Conservation (phyloP, 345 rosid species). For the Noccaea caerulescens region DNA sequence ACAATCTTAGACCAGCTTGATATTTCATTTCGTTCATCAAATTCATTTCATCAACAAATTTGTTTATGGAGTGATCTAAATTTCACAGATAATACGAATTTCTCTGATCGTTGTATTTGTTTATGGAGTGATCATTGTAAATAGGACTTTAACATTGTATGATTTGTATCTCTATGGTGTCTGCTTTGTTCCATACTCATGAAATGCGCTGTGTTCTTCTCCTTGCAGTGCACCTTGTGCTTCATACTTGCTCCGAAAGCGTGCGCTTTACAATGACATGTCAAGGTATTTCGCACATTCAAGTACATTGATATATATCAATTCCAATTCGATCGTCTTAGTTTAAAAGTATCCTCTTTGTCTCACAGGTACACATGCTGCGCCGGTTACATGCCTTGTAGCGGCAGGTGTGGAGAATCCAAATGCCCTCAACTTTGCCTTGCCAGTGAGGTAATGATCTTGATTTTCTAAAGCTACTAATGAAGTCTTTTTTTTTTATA, state of each 20-base stretch:
- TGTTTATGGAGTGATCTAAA: neutral
- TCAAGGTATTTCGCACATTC: slow-evolving; percentile 62
- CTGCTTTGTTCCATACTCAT: slow-evolving; percentile 5
- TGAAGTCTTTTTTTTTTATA: neutral
- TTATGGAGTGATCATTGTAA: neutral
- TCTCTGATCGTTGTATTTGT: neutral
- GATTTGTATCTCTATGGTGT: slow-evolving; percentile 8
- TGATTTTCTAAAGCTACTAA: neutral
- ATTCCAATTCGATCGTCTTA: neutral
- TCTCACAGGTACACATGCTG: slow-evolving; percentile 65
- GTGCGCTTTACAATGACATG: slow-evolving; percentile 98
- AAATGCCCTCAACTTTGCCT: slow-evolving; percentile 74
- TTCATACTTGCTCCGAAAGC: slow-evolving; percentile 90
- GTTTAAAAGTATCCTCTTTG: slow-evolving; percentile 22
- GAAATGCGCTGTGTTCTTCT: neutral
- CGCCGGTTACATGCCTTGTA: slow-evolving; percentile 75
- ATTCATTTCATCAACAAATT: neutral
- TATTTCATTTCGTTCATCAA: neutral
- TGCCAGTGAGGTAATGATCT: slow-evolving; percentile 63
- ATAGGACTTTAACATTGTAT: slow-evolving; percentile 6
- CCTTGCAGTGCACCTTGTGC: slow-evolving; percentile 81
- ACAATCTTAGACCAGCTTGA: neutral
- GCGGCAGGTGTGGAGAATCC: slow-evolving; percentile 70
- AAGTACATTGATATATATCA: neutral
- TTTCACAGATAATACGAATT: slow-evolving; percentile 16